These are phyloP conservation scores for Phytophthora nicotianae DNA, from an alignment of 352 stramenopile genomes.

Conservation along the genomic window DNA sequence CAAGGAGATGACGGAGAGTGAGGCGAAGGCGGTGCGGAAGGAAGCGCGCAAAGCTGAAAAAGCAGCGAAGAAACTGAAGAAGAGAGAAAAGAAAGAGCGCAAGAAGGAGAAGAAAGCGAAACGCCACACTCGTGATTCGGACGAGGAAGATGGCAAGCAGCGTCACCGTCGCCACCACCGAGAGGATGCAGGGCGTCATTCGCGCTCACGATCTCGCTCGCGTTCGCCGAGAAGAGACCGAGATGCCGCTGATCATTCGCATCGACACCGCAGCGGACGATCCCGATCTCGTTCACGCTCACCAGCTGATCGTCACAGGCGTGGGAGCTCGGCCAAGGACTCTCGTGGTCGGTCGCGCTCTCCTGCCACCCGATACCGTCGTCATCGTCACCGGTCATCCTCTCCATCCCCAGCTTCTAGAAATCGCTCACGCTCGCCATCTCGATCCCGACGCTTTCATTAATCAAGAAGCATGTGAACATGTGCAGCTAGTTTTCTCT, in stretches of 20 bases:
- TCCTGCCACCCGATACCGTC: constrained; percentile 12
- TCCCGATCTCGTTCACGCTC: constrained; percentile 33
- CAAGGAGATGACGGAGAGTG: constrained; percentile 35
- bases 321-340: constrained; percentile 10
- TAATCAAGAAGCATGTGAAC: constrained; percentile 9
- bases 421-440: constrained; percentile 28
- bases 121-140: constrained; percentile 7
- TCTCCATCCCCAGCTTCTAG: constrained; percentile 21
- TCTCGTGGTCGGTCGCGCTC: constrained; percentile 21
- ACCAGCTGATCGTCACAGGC: constrained; percentile 16
- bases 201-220: constrained; percentile 27
- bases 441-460: constrained; percentile 27
- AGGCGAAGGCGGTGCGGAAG: constrained; percentile 62
- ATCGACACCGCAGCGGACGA: constrained; percentile 10
- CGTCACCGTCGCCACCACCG: constrained; percentile 7
- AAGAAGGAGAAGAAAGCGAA: constrained; percentile 42
- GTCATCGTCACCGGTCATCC: constrained; percentile 23
- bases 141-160: constrained; percentile 13
- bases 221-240: constrained; percentile 20
- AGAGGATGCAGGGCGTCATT: constrained; percentile 10
- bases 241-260: constrained; percentile 14
- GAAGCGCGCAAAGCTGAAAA: constrained; percentile 65
- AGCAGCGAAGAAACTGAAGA: constrained; percentile 65
- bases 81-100: constrained; percentile 68
- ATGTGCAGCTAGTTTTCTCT: constrained; percentile 1